phyloP scores from a whole-genome alignment of 768 basidiomycete genomes.

The Dacryopinax spathularia region DNA sequence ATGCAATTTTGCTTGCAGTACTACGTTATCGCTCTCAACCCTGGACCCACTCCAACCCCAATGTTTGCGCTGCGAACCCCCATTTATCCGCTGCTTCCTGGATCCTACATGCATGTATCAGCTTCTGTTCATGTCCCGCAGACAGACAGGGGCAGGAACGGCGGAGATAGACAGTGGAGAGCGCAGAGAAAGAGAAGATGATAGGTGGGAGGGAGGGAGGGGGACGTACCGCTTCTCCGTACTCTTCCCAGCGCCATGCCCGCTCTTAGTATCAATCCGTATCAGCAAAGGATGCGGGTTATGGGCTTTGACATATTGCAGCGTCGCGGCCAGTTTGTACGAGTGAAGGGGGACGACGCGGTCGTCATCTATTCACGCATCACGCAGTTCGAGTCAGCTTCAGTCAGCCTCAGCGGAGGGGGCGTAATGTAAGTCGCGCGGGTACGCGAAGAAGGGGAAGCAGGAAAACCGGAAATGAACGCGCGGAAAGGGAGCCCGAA shows the following conservation, averaged over 20 bases:
- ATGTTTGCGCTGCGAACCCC: slow-evolving; percentile 55
- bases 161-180: not conserved
- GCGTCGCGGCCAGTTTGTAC: slow-evolving; percentile 67
- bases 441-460: not conserved
- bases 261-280: slow-evolving; percentile 65
- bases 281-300: slow-evolving; percentile 63
- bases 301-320: slow-evolving; percentile 48
- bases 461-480: not conserved
- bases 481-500: not conserved
- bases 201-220: not conserved
- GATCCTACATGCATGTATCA: slow-evolving; percentile 34
- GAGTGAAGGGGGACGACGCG: slow-evolving; percentile 79
- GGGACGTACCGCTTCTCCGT: slow-evolving; percentile 45
- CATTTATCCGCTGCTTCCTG: slow-evolving; percentile 64
- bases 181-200: not conserved
- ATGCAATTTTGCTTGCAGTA: too few species aligned
- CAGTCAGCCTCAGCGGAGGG: slow-evolving; percentile 13
- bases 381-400: not conserved
- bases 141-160: not conserved
- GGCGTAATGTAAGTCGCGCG: slow-evolving; percentile 10
- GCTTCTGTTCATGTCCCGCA: not conserved
- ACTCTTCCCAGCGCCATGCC: slow-evolving; percentile 68
- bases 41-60: slow-evolving; percentile 38
- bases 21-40: slow-evolving; percentile 1
- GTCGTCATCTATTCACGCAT: slow-evolving; percentile 80